phyloP scores from a whole-genome alignment of 352 stramenopile genomes.

The Pythium apleroticum region DNA sequence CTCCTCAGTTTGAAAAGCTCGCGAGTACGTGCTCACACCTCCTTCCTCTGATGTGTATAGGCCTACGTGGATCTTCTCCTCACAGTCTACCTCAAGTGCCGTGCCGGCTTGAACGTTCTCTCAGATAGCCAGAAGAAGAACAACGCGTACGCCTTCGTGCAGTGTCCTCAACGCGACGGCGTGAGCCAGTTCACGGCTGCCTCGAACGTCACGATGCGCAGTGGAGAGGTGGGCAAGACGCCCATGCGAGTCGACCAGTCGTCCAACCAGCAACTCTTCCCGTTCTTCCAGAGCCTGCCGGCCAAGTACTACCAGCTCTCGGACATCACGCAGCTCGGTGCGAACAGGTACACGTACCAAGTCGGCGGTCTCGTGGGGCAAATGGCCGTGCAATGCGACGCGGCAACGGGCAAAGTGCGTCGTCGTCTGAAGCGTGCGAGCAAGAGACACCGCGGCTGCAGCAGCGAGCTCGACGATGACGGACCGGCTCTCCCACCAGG shows the following conservation, averaged over 20 bases:
- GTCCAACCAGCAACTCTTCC: conserved; percentile 21
- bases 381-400: conserved; percentile 19
- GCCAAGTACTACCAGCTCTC: conserved; percentile 27
- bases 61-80: conserved; percentile 45
- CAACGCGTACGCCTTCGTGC: conserved; percentile 28
- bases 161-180: conserved; percentile 30
- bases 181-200: conserved; percentile 17
- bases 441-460: conserved; percentile 7
- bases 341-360: conserved; percentile 25
- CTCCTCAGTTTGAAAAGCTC: neutral
- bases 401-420: neutral
- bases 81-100: conserved; percentile 61
- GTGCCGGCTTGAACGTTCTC: conserved; percentile 25
- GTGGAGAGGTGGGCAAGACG: conserved; percentile 30
- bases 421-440: conserved; percentile 8
- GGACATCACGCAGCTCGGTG: conserved; percentile 26
- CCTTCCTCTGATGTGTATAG: neutral
- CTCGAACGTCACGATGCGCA: conserved; percentile 31
- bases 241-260: conserved; percentile 17
- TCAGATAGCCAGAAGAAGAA: conserved; percentile 31
- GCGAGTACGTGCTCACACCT: no score
- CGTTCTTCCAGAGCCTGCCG: conserved; percentile 25
- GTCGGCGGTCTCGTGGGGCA: conserved; percentile 26
- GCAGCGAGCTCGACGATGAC: conserved; percentile 7
- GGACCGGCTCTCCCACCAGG: neutral